Evolutionary conservation across 1,284 basidiomycete genomes (phyloP).

Genomic region (Cutaneotrichosporon sp.): DNA sequence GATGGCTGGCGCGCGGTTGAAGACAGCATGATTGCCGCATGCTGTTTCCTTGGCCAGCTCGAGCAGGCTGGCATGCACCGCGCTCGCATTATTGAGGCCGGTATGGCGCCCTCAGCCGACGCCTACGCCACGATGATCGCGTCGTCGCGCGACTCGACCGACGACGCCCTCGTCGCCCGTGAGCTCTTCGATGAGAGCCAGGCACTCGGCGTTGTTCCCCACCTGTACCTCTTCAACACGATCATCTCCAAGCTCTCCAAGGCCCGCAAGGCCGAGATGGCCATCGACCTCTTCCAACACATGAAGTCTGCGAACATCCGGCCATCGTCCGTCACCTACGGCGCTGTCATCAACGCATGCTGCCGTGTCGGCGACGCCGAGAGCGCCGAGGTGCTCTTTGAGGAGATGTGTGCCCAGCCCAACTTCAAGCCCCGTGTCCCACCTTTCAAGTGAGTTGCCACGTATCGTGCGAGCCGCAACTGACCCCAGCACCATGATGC

Average conservation of each 20-base stretch:
- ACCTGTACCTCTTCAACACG: constrained; percentile 88
- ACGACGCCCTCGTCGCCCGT: constrained; percentile 81
- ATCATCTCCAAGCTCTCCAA: constrained; percentile 90
- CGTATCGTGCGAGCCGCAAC: constrained; percentile 58
- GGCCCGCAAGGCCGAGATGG: constrained; percentile 83
- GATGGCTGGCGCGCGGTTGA: constrained; percentile 72
- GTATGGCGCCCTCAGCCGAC: constrained; percentile 74
- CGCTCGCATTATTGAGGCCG: constrained; percentile 67
- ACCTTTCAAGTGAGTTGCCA: constrained; percentile 56
- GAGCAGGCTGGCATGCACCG: constrained; percentile 77
- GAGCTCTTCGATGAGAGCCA: constrained; percentile 77
- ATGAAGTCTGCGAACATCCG: constrained; percentile 59
- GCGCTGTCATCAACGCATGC: constrained; percentile 86
- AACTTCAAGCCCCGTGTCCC: constrained; percentile 86
- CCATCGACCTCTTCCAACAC: constrained; percentile 77
- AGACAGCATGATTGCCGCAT: constrained; percentile 79
- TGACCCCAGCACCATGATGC: constrained; percentile 76
- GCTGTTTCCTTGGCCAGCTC: constrained; percentile 72
- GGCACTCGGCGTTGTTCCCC: constrained; percentile 63
- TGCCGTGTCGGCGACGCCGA: constrained; percentile 84
- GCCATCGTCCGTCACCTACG: constrained; percentile 88
- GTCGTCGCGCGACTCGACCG: constrained; percentile 82
- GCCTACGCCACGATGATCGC: constrained; percentile 87
- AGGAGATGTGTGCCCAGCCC: constrained; percentile 70
- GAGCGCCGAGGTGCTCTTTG: constrained; percentile 76